Base-by-base conservation (phyloP, 139 green algal genomes). In the Eudorina sp. region DNA sequence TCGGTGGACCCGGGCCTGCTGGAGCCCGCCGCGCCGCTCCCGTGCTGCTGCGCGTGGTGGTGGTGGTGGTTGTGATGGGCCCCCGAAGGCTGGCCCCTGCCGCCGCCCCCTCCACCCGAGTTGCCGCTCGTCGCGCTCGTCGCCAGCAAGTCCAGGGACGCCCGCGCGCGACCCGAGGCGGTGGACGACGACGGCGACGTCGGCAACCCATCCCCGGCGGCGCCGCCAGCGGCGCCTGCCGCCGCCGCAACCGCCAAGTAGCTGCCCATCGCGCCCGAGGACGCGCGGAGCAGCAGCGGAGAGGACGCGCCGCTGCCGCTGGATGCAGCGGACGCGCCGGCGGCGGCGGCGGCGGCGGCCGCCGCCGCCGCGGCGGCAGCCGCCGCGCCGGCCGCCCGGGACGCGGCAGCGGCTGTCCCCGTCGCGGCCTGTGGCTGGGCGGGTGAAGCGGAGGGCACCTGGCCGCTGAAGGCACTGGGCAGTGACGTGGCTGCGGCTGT, bases 251-350 rank as follows among this genome's bases (percentile, higher is more conserved):
- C 81, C 27, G 62, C 81, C 7, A 87, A 43, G 60, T 87, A 87
- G 43, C 81, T 87, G 80, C 53, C 72, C n/a, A 29, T 51, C 25
- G 25, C 41, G 70, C 75, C 75, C 5, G 75, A 83, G 31, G 75
- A 18, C 5, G n/a, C 46, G 9, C 45, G 73, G 25, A 40, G n/a
- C 25, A 43, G 4, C 7, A 45, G 73, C 31, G 73, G 40, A 40
- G 70, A 25, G 11, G 73, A 38, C 34, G 73, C 73, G 73, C 45
- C 72, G 72, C 29, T 80, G 72, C 29, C 3, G 34, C 34, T 51
- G 69, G 58, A n/a, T 25, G 34, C 5, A 16, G 21, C 29, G 3
- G 70, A 18, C 36, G 11, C 19, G 34, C n/a, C 53, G 0, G 78
- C 29, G 13, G 36, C 23, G 34, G 40, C 25, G 27, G 78, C 38